Base-by-base conservation (phyloP, 2,329 filamentous ascomycete genomes). In the Elsinoe fawcettii region DNA sequence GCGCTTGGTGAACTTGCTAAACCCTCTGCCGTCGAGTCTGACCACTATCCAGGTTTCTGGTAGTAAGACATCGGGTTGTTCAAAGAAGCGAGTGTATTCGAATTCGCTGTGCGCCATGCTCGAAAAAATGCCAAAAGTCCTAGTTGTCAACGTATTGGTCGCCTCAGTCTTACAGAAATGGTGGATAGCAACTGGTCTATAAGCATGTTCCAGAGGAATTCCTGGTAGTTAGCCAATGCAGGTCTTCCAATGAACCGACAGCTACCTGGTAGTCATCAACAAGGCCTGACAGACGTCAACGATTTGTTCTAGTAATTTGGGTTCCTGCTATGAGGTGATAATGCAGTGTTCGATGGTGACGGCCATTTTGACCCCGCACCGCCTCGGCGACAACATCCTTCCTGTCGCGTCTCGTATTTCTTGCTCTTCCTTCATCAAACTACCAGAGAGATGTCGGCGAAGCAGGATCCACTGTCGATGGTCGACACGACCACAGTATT, bases 31-130 rank as follows among this genome's bases (percentile, higher is more conserved):
- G 73, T 99, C 93, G 66, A 99, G 85, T 60, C 93, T 85, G 57
- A 99, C 85, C 18, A 97, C 90, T 58, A 97, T 87, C 90, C 91
- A 99, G 23, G 92, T 97, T 68, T 95, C 95, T 56, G 86, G 89
- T 20, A 97, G 79, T 39, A 99, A 75, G 47, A 74, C 73, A 68
- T 96, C 90, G 5, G 84, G 75, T 67, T 87, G 87, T 77, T 99
- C 93, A 67, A 97, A 97, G 49, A 77, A 74, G 69, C 88, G 89
- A 62, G 97, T 92, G 72, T 99, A 99, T 75, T 95, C 91, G 70
- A 90, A 61, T 58, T 61, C 60, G 58, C 60, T 61, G 36, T 61
- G 59, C 5, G 60, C 60, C 60, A 61, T 61, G 14, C 34, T 12
- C 5, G 9, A 7, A 14, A 3, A 6, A 37, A 6, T 3, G 14